Evolutionary conservation across 2,329 filamentous ascomycete species (phyloP), one percentile per base, ranked within the genome.

Genomic region (Beauveria medogensis): DNA sequence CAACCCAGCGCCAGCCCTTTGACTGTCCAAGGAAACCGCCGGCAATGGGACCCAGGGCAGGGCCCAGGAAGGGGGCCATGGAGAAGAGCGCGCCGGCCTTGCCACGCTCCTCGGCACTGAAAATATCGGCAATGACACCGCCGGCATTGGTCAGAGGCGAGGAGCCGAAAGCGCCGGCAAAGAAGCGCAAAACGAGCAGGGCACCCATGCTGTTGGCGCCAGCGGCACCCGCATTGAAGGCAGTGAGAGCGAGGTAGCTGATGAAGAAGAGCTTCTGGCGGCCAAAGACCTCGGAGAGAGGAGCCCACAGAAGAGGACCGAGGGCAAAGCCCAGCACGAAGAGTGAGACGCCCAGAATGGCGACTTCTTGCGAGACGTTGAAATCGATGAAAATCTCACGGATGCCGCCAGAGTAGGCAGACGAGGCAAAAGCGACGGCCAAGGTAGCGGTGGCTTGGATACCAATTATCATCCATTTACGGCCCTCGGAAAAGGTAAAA

Each of bases 371-470:
- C 1, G 73, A 75, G 30, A 83, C 77, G 14, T 73, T 61, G 64
- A 90, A 89, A 40, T 84, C 75, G 1, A 63, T 48, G 16, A 85
- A 76, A 58, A 90, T 77, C 54, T 83, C 74, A 9, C 65, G 61
- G 16, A 85, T 70, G 52, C 83, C 83, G 14, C 84, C 83, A 4
- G 82, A 83, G 70, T 84, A 89, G 37, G 87, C 87, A 1, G 85
- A 87, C 20, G 86, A 89, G 59, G 84, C 83, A 66, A 92, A 88
- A 3, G 89, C 78, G 34, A 91, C 86, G 30, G 81, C 86, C 48
- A 92, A 78, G 1, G 87, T 88, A 16, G 88, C 83, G 30, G 88
- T 67, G 14, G 88, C 86, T 61, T 87, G 82, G 46, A 87, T 70
- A 57, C 82, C 68, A 2, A 86, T 88, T 64, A 88, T 82, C 34